Base-by-base conservation (phyloP, 768 basidiomycete species). In the Coprinopsis sp. region DNA sequence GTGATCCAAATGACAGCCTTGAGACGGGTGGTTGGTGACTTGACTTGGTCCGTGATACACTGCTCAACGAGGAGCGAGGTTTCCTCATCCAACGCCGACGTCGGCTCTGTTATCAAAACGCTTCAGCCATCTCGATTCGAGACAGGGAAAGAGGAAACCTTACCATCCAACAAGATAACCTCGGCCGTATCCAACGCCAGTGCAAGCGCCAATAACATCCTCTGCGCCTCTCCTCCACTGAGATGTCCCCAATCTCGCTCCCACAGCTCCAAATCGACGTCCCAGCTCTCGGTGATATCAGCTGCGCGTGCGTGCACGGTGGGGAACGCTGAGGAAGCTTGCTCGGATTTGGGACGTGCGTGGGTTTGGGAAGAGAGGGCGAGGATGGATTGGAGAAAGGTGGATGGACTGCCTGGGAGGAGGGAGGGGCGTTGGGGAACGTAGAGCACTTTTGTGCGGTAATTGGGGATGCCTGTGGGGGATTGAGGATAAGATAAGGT, bases 1-100 rank as follows among this genome's bases (percentile, higher is more conserved):
- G 91, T 93, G 50, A 93, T 89, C 91, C 91, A 93, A 3, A 93
- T 59, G 31, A 91, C 64, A 0, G 89, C 85, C 59, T 87, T 87
- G 43, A 89, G 63, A 27, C 67, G 65, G 18, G 74, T 69, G 30
- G 76, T 65, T 7, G 64, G 45, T 1, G 72, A 68, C 31, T 61
- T 73, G 28, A 92, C 60, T 45, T 82, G 73, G 6, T 70, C 59
- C 4, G 73, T 49, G 12, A 94, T 65, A 37, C 69, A 75, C 36
- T 72, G 64, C 60, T 95, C 92, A 2, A 95, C 87, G 23, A 72
- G 63, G 12, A 68, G 56, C 12, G 82, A 83, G 1, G 84, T 77
- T 25, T 75, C 74, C 13, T 79, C 69, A 62, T 95, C 92, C 46
- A 95, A 71, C 0, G 92, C 92, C 7, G 88, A 91, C 0, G 92